Evolutionary conservation across 805 yeast species (phyloP), one percentile per base, ranked within the genome.

Genomic region (Danielia reshetovae): DNA sequence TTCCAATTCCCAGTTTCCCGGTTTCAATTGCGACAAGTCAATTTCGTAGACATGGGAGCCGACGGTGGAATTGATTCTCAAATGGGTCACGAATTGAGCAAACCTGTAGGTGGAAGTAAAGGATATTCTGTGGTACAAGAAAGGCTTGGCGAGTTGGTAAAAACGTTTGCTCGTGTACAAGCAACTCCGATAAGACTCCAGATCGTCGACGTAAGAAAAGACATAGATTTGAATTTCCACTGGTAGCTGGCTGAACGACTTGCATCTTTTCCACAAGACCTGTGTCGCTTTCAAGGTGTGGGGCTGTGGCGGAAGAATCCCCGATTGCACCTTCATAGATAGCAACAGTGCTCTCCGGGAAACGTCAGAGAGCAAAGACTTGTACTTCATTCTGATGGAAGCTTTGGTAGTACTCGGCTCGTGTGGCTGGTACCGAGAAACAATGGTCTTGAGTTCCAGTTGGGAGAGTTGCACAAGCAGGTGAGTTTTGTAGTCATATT

Each of bases 21-120:
- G 58, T 29, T 49, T 55, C 10, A 68, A 48, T 9, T 45, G 55
- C 1, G 89, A 79, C 17, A 87, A 55, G 51, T 87, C 85, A 27
- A 87, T 51, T 0, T 48, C 39, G 43, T 68, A 68, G 2, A 87
- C 84, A 39, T 70, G 66, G 16, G 52, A 48, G 0, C 89, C 88
- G 34, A 82, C 68, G 3, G 62, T 60, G 7, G 74, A 68, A 43
- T 74, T 72, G 35, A 72, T 64, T 28, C 83, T 65, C n/a, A 87
- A 56, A 4, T 79, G 70, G 2, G 88, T 70, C 4, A 87, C 77
- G 48, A 87, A 79, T 57, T 87, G 95, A 0, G 86, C 93, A 28
- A 85, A 74, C 27, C 95, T 63, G 52, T 83, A 87, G 5, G 89
- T 80, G 2, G 94, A 79, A 0, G 77, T 72, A 45, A 87, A 72